These are phyloP conservation scores for Penicillium longicatenatum DNA, from an alignment of 495 filamentous ascomycete species.

Conservation along the genomic window DNA sequence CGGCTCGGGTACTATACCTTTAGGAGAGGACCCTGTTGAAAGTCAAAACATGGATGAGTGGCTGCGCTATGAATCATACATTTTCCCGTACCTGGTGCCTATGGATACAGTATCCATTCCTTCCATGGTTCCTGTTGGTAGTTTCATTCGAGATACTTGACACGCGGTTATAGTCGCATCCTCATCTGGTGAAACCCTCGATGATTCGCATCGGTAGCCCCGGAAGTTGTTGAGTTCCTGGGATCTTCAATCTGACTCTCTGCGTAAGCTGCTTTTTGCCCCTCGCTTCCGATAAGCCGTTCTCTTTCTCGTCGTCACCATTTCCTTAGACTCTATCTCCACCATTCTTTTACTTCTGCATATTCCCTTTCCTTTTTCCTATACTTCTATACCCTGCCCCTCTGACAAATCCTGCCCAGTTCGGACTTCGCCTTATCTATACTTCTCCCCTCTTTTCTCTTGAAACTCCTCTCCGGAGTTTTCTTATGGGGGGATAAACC, in stretches of 20 bases:
- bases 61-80: constrained; percentile 22
- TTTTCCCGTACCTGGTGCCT: constrained; percentile 29
- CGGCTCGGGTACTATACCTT: constrained; percentile 2
- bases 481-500: constrained; percentile 5
- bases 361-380: not conserved
- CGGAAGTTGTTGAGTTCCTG: constrained; percentile 26
- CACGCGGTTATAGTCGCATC: constrained; percentile 16
- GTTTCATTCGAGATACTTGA: no score
- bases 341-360: not conserved
- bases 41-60: constrained; percentile 1
- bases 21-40: not conserved
- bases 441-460: not conserved
- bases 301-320: constrained; percentile 31
- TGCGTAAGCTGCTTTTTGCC: constrained; percentile 23
- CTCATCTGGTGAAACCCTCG: constrained; percentile 32
- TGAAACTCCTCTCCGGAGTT: not conserved
- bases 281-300: constrained; percentile 35
- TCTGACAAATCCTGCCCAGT: no score
- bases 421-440: not conserved
- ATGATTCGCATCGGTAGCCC: constrained; percentile 35
- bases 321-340: constrained; percentile 9
- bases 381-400: not conserved
- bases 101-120: constrained; percentile 1
- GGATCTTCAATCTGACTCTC: constrained; percentile 11
- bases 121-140: not conserved